Evolutionary conservation across 139 green algal species (phyloP), one percentile per base, ranked within the genome.

Genomic region (Chlamydomonas eustigma): DNA sequence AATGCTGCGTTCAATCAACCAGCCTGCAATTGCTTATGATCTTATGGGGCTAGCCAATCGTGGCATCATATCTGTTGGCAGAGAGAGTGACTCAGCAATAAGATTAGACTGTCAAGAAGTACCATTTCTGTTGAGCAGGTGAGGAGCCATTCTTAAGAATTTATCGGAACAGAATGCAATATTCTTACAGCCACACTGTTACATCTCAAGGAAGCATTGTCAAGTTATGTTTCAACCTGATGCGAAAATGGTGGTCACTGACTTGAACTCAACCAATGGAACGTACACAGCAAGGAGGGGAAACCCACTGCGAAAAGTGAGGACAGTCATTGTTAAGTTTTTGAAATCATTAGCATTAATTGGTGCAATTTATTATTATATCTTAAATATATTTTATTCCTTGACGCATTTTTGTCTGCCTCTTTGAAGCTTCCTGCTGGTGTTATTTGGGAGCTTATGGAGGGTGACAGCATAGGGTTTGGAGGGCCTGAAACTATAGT

Each of bases 401-500:
- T n/a, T n/a, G n/a, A n/a, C n/a, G n/a, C n/a, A n/a, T n/a, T n/a
- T n/a, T n/a, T n/a, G n/a, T n/a, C n/a, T n/a, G n/a, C n/a, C n/a
- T n/a, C n/a, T n/a, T n/a, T n/a, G n/a, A 30, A 25, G 50, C 22
- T 63, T 63, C 22, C n/a, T n/a, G n/a, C n/a, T n/a, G n/a, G n/a
- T n/a, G n/a, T 6, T 28, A 24, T 4, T 12, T 82, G 77, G 77
- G n/a, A 52, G 63, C 58, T 82, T 22, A 64, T 51, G 39, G 50
- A 35, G 25, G 36, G 63, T 3, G 50, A 67, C 33, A 72, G 58
- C 25, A 66, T 87, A 31, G 78, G 81, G 1, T 87, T 87, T 73
- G 81, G 81, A 0, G 81, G 81, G 0, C 81, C 81, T 5, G 81
- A 87, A 30, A 82, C 75, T 39, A 87, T 87, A 28, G 70, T 87